Conservation (phyloP, 208 protist species). For the Trypanosoma rangeli region DNA sequence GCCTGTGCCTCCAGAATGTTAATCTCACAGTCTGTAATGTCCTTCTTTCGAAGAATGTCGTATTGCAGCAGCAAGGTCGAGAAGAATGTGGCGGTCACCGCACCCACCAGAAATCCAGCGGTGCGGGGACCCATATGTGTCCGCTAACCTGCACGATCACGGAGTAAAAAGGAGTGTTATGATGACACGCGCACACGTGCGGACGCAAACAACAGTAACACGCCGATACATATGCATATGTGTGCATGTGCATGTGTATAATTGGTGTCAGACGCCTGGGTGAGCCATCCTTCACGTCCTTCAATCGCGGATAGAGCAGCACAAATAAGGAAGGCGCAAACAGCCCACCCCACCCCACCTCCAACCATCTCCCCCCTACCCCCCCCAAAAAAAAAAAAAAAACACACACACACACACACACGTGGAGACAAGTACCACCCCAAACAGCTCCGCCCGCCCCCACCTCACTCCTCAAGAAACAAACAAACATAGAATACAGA, state of each 20-base stretch:
- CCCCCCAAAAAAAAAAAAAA: not conserved
- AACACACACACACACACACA: constrained; percentile 4
- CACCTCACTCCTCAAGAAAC: no score
- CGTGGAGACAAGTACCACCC: no score
- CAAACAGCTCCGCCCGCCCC: no score
- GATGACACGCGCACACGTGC: not conserved
- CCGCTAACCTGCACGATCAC: constrained; percentile 1
- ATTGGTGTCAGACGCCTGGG: no score
- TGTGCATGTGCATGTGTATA: no score
- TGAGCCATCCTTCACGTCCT: no score
- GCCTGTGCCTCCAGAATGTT: constrained; percentile 27
- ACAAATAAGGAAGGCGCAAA: no score
- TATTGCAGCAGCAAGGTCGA: constrained; percentile 36
- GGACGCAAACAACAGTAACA: not conserved
- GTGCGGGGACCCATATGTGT: constrained; percentile 44
- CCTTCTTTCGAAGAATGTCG: constrained; percentile 37
- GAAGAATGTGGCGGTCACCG: constrained; percentile 18
- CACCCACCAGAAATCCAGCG: constrained; percentile 47
- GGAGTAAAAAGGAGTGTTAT: constrained; percentile 2
- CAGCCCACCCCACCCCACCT: no score
- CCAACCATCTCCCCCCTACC: no score
- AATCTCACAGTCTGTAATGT: constrained; percentile 41
- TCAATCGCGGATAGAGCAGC: no score
- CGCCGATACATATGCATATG: no score
- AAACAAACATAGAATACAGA: constrained; percentile 1